A percentile compares a stretch with the other conserved stretches of the same genome.
These are phyloP conservation scores for Penicillium sp. DNA, from an alignment of 2,329 filamentous ascomycete species.

Conservation along the genomic window DNA sequence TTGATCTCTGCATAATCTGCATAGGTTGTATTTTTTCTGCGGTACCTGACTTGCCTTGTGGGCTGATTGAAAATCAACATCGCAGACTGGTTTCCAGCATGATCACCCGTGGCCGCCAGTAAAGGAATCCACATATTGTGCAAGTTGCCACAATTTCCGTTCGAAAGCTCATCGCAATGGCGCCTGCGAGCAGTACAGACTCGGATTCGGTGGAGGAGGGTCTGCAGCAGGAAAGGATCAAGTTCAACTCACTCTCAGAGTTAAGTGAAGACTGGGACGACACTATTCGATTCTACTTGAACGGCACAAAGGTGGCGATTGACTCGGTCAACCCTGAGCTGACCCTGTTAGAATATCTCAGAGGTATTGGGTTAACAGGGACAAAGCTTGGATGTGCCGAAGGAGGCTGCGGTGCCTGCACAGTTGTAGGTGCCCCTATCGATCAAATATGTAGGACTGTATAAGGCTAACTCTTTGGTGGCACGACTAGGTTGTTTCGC, in stretches of 20 bases:
- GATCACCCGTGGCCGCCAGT: constrained; percentile 1
- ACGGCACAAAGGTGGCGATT: constrained; percentile 81
- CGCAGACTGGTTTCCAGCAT: constrained; percentile 2
- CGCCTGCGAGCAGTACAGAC: constrained; percentile 48
- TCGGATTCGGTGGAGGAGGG: constrained; percentile 33
- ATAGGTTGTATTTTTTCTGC: neutral
- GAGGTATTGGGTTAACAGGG: constrained; percentile 86
- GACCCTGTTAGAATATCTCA: constrained; percentile 85
- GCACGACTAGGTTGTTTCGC: constrained; percentile 62
- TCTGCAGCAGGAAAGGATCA: constrained; percentile 41
- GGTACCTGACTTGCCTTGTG: constrained; percentile 14
- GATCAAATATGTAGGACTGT: neutral
- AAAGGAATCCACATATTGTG: constrained; percentile 2
- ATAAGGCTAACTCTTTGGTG: neutral
- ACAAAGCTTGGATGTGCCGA: constrained; percentile 96
- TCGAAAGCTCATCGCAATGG: constrained; percentile 41
- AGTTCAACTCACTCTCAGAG: constrained; percentile 47
- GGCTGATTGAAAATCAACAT: constrained; percentile 5
- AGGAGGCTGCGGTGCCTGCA: constrained; percentile 93
- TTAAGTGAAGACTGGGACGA: constrained; percentile 77
- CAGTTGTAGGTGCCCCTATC: constrained; percentile 53
- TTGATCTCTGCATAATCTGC: neutral
- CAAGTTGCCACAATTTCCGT: constrained; percentile 2
- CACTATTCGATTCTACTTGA: constrained; percentile 85
- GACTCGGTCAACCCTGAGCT: constrained; percentile 86